Evolutionary conservation across 1,284 basidiomycete genomes (phyloP).

Genomic region (Mycosarcoma mackinlayi): DNA sequence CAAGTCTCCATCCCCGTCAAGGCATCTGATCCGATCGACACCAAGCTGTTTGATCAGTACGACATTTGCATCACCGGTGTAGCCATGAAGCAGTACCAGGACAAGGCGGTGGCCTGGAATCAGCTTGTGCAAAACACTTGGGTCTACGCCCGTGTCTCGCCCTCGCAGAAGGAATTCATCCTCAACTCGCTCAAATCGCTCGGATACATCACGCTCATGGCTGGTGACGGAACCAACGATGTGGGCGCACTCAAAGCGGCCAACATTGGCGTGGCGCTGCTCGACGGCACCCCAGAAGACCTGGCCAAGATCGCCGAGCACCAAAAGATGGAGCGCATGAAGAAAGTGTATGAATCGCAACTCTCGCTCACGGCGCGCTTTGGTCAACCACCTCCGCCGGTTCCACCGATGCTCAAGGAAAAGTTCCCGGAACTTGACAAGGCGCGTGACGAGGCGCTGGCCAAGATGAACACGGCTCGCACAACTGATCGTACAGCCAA

Average conservation of each 20-base stretch:
- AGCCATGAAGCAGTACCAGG: conserved; percentile 62
- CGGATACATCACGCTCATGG: conserved; percentile 67
- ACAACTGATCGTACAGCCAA: conserved; percentile 56
- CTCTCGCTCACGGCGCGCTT: conserved; percentile 60
- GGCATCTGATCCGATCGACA: conserved; percentile 57
- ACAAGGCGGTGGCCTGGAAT: conserved; percentile 53
- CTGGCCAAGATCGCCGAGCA: conserved; percentile 66
- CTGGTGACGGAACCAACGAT: conserved; percentile 68
- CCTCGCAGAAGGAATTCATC: conserved; percentile 67
- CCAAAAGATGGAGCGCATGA: conserved; percentile 65
- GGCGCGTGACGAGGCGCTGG: conserved; percentile 62
- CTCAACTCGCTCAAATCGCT: conserved; percentile 63
- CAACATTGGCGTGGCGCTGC: conserved; percentile 66
- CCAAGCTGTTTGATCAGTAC: conserved; percentile 63
- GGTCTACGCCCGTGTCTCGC: conserved; percentile 67
- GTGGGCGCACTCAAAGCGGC: conserved; percentile 67
- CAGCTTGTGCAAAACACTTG: conserved; percentile 65
- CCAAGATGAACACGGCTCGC: conserved; percentile 53
- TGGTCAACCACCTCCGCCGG: conserved; percentile 61
- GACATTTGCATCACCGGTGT: conserved; percentile 68
- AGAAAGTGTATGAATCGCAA: conserved; percentile 67
- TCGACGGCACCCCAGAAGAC: conserved; percentile 67
- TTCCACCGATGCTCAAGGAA: conserved; percentile 59
- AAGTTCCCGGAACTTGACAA: conserved; percentile 65
- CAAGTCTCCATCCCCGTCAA: conserved; percentile 54